A percentile compares a stretch with the other conserved stretches of the same genome.
Evolutionary conservation across 2,329 filamentous ascomycete genomes (phyloP).

Genomic region (Aspergillaceae sp.): DNA sequence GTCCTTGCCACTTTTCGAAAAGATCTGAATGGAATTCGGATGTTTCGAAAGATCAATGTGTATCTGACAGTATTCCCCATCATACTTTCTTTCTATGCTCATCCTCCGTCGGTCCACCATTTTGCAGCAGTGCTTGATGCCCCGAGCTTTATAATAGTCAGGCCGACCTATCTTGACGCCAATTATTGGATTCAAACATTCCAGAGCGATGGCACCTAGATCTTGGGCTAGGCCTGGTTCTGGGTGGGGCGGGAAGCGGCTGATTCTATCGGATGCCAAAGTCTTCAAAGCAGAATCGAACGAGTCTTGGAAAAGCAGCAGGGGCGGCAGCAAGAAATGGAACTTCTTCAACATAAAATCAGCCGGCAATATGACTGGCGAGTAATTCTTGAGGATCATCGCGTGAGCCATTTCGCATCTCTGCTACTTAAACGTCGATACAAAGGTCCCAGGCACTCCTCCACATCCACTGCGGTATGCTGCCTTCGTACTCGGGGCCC

Average conservation of each 20-base stretch:
- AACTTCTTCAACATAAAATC: slow-evolving; percentile 50
- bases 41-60: slow-evolving; percentile 60
- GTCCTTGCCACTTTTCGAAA: slow-evolving; percentile 87
- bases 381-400: slow-evolving; percentile 70
- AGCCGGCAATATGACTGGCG: slow-evolving; percentile 56
- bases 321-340: slow-evolving; percentile 60
- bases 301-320: slow-evolving; percentile 62
- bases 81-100: slow-evolving; percentile 73
- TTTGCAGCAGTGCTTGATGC: slow-evolving; percentile 64
- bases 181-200: slow-evolving; percentile 44
- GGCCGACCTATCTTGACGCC: slow-evolving; percentile 59
- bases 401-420: slow-evolving; percentile 81
- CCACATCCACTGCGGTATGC: slow-evolving; percentile 32
- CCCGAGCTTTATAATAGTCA: slow-evolving; percentile 56
- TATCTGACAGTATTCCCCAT: slow-evolving; percentile 85
- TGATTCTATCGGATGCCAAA: slow-evolving; percentile 36
- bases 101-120: slow-evolving; percentile 54
- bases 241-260: slow-evolving; percentile 29
- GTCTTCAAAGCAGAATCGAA: slow-evolving; percentile 53
- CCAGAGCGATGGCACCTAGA: slow-evolving; percentile 28
- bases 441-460: slow-evolving; percentile 45
- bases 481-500: slow-evolving; percentile 50
- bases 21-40: slow-evolving; percentile 58
- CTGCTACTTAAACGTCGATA: slow-evolving; percentile 54
- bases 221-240: slow-evolving; percentile 22